phyloP scores from a whole-genome alignment of 2,329 filamentous ascomycete genomes.

The Tolypocladium cylindrosporum region DNA sequence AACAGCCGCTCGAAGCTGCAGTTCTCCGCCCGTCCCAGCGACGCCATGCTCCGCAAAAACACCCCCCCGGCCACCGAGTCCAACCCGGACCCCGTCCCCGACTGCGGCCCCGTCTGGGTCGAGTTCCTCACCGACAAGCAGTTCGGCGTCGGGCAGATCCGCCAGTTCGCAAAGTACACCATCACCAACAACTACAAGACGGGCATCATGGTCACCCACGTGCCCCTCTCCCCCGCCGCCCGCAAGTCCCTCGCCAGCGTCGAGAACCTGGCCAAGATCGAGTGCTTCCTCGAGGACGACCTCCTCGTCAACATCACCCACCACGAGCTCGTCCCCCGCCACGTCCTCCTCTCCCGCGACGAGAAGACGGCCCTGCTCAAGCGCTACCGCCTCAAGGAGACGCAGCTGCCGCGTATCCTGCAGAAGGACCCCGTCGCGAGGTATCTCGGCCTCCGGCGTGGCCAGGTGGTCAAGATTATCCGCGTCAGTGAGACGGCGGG shows the following conservation, averaged over 20 bases:
- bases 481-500: conserved; percentile 91
- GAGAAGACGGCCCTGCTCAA: conserved; percentile 82
- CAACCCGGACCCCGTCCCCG: conserved; percentile 60
- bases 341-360: conserved; percentile 79
- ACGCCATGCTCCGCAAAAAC: conserved; percentile 77
- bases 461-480: conserved; percentile 98
- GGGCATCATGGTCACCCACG: conserved; percentile 81
- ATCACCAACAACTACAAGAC: conserved; percentile 73
- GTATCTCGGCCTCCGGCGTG: conserved; percentile 81
- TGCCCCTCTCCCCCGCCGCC: conserved; percentile 73
- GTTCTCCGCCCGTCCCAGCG: conserved; percentile 78
- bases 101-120: conserved; percentile 83
- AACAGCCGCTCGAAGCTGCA: conserved; percentile 71
- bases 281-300: conserved; percentile 94
- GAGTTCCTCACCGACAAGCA: conserved; percentile 76
- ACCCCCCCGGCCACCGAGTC: conserved; percentile 58
- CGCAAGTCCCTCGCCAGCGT: conserved; percentile 77
- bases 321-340: conserved; percentile 91
- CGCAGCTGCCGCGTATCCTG: conserved; percentile 86
- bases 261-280: conserved; percentile 68
- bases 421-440: conserved; percentile 85
- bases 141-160: conserved; percentile 87
- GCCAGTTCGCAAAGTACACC: conserved; percentile 77
- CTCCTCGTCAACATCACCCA: conserved; percentile 96
- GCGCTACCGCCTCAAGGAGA: conserved; percentile 93